A percentile compares a stretch with the other conserved stretches of the same genome.
These are phyloP conservation scores for Catharanthus roseus DNA, from an alignment of 257 asterid genomes.

Conservation along the genomic window DNA sequence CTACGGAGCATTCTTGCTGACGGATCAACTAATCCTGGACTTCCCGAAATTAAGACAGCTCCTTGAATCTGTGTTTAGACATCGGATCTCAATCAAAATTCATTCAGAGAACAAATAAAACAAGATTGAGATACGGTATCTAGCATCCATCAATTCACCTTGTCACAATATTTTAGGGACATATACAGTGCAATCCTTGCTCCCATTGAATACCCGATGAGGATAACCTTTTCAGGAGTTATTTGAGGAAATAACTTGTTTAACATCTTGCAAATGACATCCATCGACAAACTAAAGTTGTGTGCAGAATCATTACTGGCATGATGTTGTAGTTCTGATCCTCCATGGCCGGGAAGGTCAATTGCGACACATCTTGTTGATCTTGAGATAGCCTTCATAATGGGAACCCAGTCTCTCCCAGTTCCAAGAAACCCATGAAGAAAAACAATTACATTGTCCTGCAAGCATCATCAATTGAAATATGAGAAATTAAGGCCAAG, in stretches of 20 bases:
- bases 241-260: conserved; percentile 47
- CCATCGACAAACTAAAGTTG: conserved; percentile 53
- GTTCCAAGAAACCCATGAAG: conserved; percentile 95
- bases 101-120: not conserved
- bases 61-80: conserved; percentile 47
- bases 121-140: not conserved
- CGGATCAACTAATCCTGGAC: conserved; percentile 73
- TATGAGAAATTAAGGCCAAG: conserved; percentile 8
- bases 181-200: conserved; percentile 77
- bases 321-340: conserved; percentile 45
- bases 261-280: conserved; percentile 45
- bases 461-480: conserved; percentile 15
- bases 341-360: conserved; percentile 96
- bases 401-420: conserved; percentile 71
- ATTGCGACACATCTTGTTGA: conserved; percentile 72
- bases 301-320: conserved; percentile 19
- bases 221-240: conserved; percentile 44
- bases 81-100: conserved; percentile 9
- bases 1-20: conserved; percentile 54
- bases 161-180: conserved; percentile 57
- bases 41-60: conserved; percentile 84
- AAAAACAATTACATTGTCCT: conserved; percentile 63
- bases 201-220: conserved; percentile 69
- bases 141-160: conserved; percentile 33
- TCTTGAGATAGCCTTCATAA: conserved; percentile 75